Conservation (phyloP, 2,329 filamentous ascomycete species). For the Aspergillus sp. region DNA sequence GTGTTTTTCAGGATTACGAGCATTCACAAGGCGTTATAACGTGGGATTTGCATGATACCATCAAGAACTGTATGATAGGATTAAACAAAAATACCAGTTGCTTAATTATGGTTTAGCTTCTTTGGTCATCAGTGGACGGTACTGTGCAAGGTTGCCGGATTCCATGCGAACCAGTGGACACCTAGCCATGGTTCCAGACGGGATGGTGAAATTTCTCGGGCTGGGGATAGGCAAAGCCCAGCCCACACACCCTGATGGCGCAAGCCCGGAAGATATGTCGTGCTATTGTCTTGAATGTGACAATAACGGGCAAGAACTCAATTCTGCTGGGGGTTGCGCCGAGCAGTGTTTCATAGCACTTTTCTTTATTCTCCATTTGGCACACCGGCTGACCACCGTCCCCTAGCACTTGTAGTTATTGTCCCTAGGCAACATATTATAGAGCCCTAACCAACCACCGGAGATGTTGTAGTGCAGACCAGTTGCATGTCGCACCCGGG, state of each 20-base stretch:
- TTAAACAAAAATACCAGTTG: constrained; percentile 1
- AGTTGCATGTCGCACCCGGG: not conserved
- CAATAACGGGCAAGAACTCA: not conserved
- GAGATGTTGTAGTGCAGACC: not conserved
- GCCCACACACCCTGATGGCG: constrained; percentile 1
- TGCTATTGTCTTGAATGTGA: not conserved
- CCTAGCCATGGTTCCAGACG: constrained; percentile 3
- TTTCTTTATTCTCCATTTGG: not conserved
- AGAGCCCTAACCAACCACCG: not conserved
- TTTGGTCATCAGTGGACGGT: not conserved
- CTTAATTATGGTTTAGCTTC: not conserved
- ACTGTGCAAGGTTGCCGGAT: not conserved
- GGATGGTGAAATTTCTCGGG: constrained; percentile 3
- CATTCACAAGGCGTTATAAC: constrained; percentile 4
- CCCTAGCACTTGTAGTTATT: not conserved
- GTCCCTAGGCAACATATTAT: not conserved
- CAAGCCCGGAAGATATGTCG: constrained; percentile 3
- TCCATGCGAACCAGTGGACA: not conserved
- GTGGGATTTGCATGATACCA: constrained; percentile 27
- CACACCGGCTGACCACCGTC: not conserved
- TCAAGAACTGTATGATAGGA: constrained; percentile 18
- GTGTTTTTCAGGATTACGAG: constrained; percentile 10
- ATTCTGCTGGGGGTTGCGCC: not conserved
- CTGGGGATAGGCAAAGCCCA: not conserved
- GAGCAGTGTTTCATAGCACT: not conserved